Evolutionary conservation across 106 monocot genomes (phyloP).

Genomic region (Dactylorhiza incarnata): DNA sequence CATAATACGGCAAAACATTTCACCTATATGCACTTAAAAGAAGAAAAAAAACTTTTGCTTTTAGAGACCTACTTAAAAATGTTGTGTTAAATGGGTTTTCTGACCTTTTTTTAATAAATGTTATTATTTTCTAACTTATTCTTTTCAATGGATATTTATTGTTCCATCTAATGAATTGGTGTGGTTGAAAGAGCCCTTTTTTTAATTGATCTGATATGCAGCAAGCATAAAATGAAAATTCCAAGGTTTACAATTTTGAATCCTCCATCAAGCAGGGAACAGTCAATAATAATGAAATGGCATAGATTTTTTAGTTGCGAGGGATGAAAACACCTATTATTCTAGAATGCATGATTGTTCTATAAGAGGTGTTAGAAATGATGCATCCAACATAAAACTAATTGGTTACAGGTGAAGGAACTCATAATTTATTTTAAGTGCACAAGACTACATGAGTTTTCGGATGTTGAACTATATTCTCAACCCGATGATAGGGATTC

Average conservation of each 20-base stretch:
- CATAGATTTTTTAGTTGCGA: not conserved
- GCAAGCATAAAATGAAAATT: not conserved
- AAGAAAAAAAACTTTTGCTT: not conserved
- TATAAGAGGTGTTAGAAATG: not conserved
- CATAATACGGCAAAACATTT: too few relatives aligned
- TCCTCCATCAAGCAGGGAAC: not conserved
- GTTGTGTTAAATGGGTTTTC: not conserved
- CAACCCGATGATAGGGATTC: too few relatives aligned
- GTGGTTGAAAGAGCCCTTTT: not conserved
- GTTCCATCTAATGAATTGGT: not conserved
- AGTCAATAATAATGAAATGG: not conserved
- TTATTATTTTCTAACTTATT: not conserved
- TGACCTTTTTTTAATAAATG: not conserved
- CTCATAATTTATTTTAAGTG: too few relatives aligned
- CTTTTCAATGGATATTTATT: not conserved
- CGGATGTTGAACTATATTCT: too few relatives aligned
- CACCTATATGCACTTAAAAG: not conserved
- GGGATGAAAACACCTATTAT: not conserved
- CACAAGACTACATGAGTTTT: too few relatives aligned
- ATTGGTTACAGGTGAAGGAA: too few relatives aligned
- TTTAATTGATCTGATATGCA: not conserved
- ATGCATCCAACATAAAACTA: not conserved
- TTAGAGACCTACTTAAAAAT: not conserved
- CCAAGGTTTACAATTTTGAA: not conserved
- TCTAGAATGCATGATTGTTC: not conserved